Conservation (phyloP, 371 early-diverging fungal species). For the Apophysomyces sp. region DNA sequence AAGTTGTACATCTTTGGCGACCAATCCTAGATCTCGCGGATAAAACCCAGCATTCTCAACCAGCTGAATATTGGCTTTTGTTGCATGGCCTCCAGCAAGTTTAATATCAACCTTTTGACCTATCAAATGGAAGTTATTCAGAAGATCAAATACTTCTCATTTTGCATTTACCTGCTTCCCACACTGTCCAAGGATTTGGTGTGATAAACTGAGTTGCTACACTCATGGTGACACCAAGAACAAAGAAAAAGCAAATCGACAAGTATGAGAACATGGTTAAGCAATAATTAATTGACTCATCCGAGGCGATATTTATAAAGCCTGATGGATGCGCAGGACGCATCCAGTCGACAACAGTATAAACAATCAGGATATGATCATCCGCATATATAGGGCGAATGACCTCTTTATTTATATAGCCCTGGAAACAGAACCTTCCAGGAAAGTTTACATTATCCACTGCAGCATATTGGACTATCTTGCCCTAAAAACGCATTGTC, state of each 20-base stretch:
- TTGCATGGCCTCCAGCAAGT: constrained; percentile 2
- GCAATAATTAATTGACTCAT: not conserved
- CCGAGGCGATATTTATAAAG: not conserved
- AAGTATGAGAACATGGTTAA: not conserved
- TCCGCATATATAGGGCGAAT: no score
- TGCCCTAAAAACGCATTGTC: no score
- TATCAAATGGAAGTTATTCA: not conserved
- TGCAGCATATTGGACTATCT: no score
- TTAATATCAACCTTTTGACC: constrained; percentile 6
- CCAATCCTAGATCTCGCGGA: constrained; percentile 8
- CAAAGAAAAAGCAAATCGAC: not conserved
- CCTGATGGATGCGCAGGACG: no score
- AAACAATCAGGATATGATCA: no score
- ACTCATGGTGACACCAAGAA: not conserved
- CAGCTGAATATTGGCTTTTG: constrained; percentile 2
- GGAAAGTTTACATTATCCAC: no score
- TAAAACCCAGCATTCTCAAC: constrained; percentile 10
- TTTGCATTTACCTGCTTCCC: constrained; percentile 11
- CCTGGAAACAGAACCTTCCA: no score
- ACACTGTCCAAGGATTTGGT: constrained; percentile 4
- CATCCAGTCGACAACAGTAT: no score
- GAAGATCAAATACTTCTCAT: not conserved
- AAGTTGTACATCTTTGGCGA: constrained; percentile 8
- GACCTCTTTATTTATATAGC: no score
- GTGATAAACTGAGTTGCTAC: constrained; percentile 6